These are phyloP conservation scores for Hysterangium stoloniferum DNA, from an alignment of 768 basidiomycete genomes.

Conservation along the genomic window DNA sequence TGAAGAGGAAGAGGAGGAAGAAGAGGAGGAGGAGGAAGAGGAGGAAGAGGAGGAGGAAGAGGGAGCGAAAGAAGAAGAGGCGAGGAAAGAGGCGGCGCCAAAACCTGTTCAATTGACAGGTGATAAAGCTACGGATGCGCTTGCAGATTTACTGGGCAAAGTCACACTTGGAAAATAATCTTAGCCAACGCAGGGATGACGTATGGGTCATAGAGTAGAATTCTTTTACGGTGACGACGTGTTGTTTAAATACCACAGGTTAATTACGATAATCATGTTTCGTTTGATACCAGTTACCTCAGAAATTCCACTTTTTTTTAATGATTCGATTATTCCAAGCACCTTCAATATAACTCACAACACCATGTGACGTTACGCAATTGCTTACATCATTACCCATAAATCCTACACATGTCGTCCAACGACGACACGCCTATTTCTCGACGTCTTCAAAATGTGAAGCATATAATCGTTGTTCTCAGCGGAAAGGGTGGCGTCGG, in stretches of 20 bases:
- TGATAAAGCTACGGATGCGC: background rate
- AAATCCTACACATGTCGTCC: conserved; percentile 11
- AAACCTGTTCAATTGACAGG: no score
- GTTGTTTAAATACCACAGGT: no score
- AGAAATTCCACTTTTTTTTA: no score
- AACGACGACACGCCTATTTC: conserved; percentile 53
- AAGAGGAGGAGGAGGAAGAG: background rate
- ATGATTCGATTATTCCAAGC: no score
- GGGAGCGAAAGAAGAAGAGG: background rate
- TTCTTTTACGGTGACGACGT: no score
- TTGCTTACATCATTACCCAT: background rate
- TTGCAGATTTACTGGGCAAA: background rate
- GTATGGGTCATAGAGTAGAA: no score
- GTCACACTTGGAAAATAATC: background rate
- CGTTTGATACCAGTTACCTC: no score
- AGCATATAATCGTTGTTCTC: conserved; percentile 85
- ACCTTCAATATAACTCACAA: no score
- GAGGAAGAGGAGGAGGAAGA: background rate
- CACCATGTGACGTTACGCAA: no score
- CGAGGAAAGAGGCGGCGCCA: no score
- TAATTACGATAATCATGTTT: no score
- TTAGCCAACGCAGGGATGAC: no score
- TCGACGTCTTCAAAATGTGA: conserved; percentile 63
- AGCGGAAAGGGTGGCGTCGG: conserved; percentile 98
- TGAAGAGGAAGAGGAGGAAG: conserved; percentile 3